A percentile compares a stretch with the other conserved stretches of the same genome.
Evolutionary conservation across 129 eudicot species (phyloP).

Genomic region (Lonicera japonica): DNA sequence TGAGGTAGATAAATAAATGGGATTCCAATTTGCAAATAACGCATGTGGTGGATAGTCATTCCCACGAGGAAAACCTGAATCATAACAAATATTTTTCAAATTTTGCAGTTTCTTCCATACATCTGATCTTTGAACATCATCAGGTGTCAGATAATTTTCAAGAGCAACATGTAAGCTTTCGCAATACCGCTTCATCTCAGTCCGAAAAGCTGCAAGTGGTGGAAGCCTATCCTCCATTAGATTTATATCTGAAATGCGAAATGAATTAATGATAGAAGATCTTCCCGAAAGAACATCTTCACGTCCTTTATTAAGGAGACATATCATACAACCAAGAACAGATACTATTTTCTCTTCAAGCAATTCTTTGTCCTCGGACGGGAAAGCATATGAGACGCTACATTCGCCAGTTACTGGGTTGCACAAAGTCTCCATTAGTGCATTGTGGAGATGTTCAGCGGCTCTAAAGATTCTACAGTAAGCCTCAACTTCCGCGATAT

Average conservation of each 20-base stretch:
- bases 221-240: conserved; percentile 69
- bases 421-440: conserved; percentile 84
- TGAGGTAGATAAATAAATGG: conserved; percentile 60
- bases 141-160: conserved; percentile 69
- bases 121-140: conserved; percentile 49
- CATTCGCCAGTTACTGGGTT: conserved; percentile 94
- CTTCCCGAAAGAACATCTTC: conserved; percentile 91
- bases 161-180: conserved; percentile 94
- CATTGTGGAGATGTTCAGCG: conserved; percentile 76
- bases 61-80: conserved; percentile 81
- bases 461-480: conserved; percentile 94
- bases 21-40: conserved; percentile 86
- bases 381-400: conserved; percentile 72
- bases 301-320: conserved; percentile 81
- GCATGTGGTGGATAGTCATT: conserved; percentile 66
- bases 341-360: conserved; percentile 94
- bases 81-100: conserved; percentile 77
- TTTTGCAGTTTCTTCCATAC: conserved; percentile 90
- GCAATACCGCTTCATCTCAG: conserved; percentile 90
- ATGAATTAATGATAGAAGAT: conserved; percentile 54
- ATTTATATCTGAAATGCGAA: conserved; percentile 43
- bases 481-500: conserved; percentile 96
- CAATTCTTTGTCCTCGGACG: conserved; percentile 70
- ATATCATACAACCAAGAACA: conserved; percentile 96
- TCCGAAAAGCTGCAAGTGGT: conserved; percentile 77